A percentile compares a stretch with the other conserved stretches of the same genome.
phyloP scores from a whole-genome alignment of 495 filamentous ascomycete genomes.

The Penicillium arizonense region DNA sequence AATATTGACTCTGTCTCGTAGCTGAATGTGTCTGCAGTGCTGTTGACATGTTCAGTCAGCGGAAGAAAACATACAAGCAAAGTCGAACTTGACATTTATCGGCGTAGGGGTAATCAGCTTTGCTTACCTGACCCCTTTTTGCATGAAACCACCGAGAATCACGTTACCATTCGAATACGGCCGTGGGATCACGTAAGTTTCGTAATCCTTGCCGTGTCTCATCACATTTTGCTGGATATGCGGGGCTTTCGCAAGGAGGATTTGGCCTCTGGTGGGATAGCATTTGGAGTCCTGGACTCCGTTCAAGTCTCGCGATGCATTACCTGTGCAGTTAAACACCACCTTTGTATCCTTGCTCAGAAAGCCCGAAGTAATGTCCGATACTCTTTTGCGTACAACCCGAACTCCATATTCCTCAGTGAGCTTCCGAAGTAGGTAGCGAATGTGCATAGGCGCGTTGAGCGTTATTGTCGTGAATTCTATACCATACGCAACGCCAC shows the following conservation, averaged over 20 bases:
- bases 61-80: neutral
- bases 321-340: conserved; percentile 33
- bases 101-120: too few species aligned
- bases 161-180: conserved; percentile 30
- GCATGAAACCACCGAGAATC: conserved; percentile 31
- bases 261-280: conserved; percentile 38
- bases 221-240: conserved; percentile 27
- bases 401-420: conserved; percentile 16
- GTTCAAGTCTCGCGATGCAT: conserved; percentile 17
- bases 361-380: conserved; percentile 21
- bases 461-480: conserved; percentile 29
- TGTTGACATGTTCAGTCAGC: neutral
- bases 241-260: conserved; percentile 36
- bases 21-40: conserved; percentile 1
- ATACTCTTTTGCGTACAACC: conserved; percentile 20
- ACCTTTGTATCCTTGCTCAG: conserved; percentile 19
- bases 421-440: conserved; percentile 11
- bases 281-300: conserved; percentile 27
- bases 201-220: conserved; percentile 32
- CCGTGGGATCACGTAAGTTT: conserved; percentile 35
- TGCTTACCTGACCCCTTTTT: conserved; percentile 21
- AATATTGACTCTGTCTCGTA: conserved; percentile 30
- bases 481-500: conserved; percentile 24
- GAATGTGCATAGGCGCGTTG: conserved; percentile 28
- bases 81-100: too few species aligned